Evolutionary conservation across 1,139 yeast species (phyloP).

Genomic region (Zygoascus meyerae): DNA sequence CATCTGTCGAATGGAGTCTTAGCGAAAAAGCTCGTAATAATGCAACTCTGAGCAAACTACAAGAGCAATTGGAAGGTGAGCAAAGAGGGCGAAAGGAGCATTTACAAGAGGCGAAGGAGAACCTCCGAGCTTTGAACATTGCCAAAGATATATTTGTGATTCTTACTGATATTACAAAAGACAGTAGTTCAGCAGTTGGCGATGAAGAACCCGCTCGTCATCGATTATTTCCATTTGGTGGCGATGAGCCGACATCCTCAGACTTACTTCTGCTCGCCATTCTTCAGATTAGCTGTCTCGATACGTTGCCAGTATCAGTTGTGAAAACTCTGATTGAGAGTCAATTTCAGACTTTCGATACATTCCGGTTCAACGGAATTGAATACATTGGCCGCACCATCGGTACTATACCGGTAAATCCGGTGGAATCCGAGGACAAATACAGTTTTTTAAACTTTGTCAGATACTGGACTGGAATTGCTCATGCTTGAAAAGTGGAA

Average conservation of each 20-base stretch:
- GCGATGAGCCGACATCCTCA: conserved; percentile 16
- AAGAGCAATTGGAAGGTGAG: conserved; percentile 39
- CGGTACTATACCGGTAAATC: not conserved
- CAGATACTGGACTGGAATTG: conserved; percentile 6
- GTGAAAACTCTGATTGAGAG: conserved; percentile 19
- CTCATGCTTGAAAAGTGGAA: not conserved
- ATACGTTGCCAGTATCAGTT: conserved; percentile 21
- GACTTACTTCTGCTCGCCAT: conserved; percentile 29
- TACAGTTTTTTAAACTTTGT: conserved; percentile 10
- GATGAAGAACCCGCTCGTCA: not conserved
- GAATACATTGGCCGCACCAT: not conserved
- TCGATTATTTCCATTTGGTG: conserved; percentile 14
- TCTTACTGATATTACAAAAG: not conserved
- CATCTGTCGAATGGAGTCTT: conserved; percentile 1
- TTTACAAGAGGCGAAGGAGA: conserved; percentile 46
- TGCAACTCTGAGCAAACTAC: conserved; percentile 23
- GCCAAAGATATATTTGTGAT: conserved; percentile 36
- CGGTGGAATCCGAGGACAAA: conserved; percentile 8
- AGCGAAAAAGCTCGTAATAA: conserved; percentile 7
- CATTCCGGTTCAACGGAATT: conserved; percentile 10
- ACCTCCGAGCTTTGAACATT: conserved; percentile 46
- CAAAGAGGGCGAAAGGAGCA: conserved; percentile 41
- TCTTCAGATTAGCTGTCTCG: conserved; percentile 21
- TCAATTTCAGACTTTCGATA: conserved; percentile 20
- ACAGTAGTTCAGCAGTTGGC: not conserved